These are phyloP conservation scores for Cystobasidium ongulense DNA, from an alignment of 768 basidiomycete genomes.

Conservation along the genomic window DNA sequence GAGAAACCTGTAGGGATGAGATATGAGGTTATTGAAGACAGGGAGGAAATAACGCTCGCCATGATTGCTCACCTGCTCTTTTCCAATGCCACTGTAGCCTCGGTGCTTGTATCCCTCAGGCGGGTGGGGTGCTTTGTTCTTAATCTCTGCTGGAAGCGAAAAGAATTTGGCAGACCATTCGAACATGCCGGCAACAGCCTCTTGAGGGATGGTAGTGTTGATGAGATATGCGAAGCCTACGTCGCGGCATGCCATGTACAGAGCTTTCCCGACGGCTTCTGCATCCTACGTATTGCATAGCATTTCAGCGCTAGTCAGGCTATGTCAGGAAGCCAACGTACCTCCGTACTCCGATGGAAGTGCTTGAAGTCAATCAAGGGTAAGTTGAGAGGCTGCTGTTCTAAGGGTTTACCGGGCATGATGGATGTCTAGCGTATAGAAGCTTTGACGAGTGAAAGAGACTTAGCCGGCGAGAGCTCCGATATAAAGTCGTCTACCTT, in stretches of 20 bases:
- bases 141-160: constrained; percentile 37
- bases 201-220: constrained; percentile 35
- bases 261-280: constrained; percentile 30
- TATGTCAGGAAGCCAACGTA: background rate
- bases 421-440: no score
- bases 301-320: background rate
- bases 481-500: no score
- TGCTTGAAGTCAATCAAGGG: background rate
- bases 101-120: constrained; percentile 19
- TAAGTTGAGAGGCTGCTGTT: background rate
- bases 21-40: constrained; percentile 33
- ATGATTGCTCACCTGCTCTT: constrained; percentile 36
- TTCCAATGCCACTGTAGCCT: constrained; percentile 39
- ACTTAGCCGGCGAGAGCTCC: no score
- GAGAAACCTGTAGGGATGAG: background rate
- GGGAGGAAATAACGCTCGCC: constrained; percentile 28
- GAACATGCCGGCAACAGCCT: constrained; percentile 38
- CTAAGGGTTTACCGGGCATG: constrained; percentile 3
- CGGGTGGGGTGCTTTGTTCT: constrained; percentile 41
- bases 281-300: constrained; percentile 2
- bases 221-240: constrained; percentile 42
- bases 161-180: constrained; percentile 37
- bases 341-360: background rate
- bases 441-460: background rate
- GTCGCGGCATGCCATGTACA: constrained; percentile 40